phyloP scores from a whole-genome alignment of 2,329 filamentous ascomycete genomes.

The Claviceps sorghi region DNA sequence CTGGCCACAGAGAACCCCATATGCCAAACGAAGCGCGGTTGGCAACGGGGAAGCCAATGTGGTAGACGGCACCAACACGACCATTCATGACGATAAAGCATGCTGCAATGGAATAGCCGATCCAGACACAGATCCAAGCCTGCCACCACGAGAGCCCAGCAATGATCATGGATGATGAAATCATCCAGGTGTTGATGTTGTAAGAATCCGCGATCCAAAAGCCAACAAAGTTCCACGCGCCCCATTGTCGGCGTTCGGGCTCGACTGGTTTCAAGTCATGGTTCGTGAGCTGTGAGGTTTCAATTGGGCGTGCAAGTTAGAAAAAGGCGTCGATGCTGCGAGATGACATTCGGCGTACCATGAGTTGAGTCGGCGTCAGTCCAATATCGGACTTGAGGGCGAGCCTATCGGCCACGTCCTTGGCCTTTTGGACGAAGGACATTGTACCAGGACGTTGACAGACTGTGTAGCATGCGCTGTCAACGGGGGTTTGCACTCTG shows the following conservation, averaged over 20 bases:
- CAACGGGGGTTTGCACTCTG: not conserved
- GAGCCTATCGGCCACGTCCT: constrained; percentile 41
- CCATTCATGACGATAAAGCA: constrained; percentile 65
- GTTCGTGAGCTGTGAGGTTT: constrained; percentile 52
- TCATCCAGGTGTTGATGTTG: constrained; percentile 94
- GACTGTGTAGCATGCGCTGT: not conserved
- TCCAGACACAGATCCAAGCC: constrained; percentile 75
- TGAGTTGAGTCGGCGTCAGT: constrained; percentile 63
- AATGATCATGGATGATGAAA: constrained; percentile 68
- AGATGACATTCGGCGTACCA: constrained; percentile 33
- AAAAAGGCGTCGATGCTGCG: not conserved
- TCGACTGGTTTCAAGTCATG: constrained; percentile 72
- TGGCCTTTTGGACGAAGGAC: constrained; percentile 11
- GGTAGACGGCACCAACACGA: constrained; percentile 73
- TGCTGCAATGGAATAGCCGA: constrained; percentile 67
- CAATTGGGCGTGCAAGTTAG: not conserved
- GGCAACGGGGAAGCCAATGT: constrained; percentile 78
- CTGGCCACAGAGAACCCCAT: constrained; percentile 78
- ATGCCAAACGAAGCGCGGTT: constrained; percentile 70
- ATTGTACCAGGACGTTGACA: not conserved
- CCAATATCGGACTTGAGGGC: constrained; percentile 64
- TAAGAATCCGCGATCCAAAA: constrained; percentile 80
- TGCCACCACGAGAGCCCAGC: constrained; percentile 81
- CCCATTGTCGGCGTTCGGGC: constrained; percentile 67
- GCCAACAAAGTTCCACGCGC: constrained; percentile 72